A percentile compares a stretch with the other conserved stretches of the same genome.
These are phyloP conservation scores for Gaeumannomyces tritici DNA, from an alignment of 2,329 filamentous ascomycete genomes.

Conservation along the genomic window DNA sequence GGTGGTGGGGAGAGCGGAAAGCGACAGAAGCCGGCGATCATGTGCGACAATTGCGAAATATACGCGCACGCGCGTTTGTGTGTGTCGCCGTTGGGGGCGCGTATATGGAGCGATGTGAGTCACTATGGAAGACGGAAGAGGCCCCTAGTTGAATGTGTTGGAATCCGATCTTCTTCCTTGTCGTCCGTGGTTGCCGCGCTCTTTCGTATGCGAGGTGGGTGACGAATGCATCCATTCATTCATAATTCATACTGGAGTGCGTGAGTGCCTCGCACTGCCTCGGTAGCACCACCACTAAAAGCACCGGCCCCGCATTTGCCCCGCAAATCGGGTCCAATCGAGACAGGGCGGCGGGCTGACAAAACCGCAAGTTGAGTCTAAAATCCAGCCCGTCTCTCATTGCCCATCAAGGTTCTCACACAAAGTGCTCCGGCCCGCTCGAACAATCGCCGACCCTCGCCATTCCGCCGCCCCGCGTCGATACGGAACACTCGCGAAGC, in stretches of 20 bases:
- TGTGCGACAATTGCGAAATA: background rate
- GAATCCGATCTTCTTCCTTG: too few species aligned
- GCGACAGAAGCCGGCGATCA: background rate
- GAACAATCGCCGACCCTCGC: too few species aligned
- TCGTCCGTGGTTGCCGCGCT: too few species aligned
- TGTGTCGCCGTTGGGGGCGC: background rate
- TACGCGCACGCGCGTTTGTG: background rate
- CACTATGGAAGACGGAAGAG: too few species aligned
- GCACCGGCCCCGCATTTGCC: background rate
- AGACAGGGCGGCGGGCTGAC: background rate
- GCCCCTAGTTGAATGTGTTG: too few species aligned
- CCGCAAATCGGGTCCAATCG: background rate
- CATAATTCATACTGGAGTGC: too few species aligned
- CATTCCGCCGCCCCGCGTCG: too few species aligned
- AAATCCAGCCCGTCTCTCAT: background rate
- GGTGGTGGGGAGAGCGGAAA: background rate
- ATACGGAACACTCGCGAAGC: conserved; percentile 6
- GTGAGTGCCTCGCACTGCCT: too few species aligned
- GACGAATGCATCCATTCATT: too few species aligned
- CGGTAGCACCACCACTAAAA: background rate
- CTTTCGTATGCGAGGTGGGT: too few species aligned
- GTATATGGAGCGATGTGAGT: too few species aligned
- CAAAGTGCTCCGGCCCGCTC: conserved; percentile 4
- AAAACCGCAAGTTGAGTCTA: background rate
- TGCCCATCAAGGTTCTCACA: conserved; percentile 16